phyloP scores from a whole-genome alignment of 1,284 basidiomycete genomes.

The Gymnopus androsaceus region DNA sequence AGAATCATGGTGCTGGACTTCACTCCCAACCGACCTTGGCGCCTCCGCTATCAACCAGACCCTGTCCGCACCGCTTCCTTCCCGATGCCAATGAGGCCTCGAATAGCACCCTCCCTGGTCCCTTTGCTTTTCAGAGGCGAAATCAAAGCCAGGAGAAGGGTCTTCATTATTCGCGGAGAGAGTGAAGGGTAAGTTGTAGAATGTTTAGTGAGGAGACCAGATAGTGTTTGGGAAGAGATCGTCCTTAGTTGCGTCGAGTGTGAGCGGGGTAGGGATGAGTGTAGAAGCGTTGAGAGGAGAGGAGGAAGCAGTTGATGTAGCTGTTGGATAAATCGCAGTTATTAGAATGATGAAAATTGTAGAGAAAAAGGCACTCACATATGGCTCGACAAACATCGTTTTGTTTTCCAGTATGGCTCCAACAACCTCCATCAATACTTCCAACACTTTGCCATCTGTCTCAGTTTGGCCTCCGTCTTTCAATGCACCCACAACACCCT shows the following conservation, averaged over 20 bases:
- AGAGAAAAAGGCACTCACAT: constrained; percentile 59
- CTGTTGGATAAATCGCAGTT: constrained; percentile 40
- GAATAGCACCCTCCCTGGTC: constrained; percentile 83
- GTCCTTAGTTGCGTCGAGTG: constrained; percentile 68
- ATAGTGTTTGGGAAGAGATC: constrained; percentile 80
- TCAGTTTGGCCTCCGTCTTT: constrained; percentile 63
- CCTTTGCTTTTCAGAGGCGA: constrained; percentile 70
- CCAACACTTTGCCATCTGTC: constrained; percentile 66
- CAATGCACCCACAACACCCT: constrained; percentile 76
- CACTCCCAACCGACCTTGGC: constrained; percentile 68
- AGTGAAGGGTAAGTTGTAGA: constrained; percentile 86
- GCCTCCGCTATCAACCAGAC: constrained; percentile 72
- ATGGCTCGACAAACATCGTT: constrained; percentile 94
- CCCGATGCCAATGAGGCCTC: constrained; percentile 81
- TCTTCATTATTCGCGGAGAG: constrained; percentile 89
- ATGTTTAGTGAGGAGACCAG: constrained; percentile 73
- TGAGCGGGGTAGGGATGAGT: constrained; percentile 72
- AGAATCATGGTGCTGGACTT: constrained; percentile 29
- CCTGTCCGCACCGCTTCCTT: constrained; percentile 82
- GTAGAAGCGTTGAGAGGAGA: constrained; percentile 87
- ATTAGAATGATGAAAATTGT: background rate
- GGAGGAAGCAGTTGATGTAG: constrained; percentile 95
- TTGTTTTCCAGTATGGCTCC: constrained; percentile 82
- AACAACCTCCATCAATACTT: constrained; percentile 81
- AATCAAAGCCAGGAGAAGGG: constrained; percentile 84